These are phyloP conservation scores for Tuber borchii DNA, from an alignment of 495 filamentous ascomycete genomes.

Conservation along the genomic window DNA sequence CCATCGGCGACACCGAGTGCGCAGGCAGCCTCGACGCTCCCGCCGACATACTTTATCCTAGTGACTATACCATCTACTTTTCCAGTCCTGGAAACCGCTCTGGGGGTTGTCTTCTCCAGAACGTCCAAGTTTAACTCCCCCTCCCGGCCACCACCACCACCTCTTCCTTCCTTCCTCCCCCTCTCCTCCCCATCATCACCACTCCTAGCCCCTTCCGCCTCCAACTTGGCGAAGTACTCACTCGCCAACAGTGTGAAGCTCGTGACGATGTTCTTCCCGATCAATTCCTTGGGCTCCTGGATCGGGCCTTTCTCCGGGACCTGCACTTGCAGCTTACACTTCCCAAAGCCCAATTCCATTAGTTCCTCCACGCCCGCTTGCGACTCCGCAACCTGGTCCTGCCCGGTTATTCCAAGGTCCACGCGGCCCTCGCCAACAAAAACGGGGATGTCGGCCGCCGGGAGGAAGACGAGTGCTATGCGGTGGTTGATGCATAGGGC, in stretches of 20 bases:
- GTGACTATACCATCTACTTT: constrained; percentile 56
- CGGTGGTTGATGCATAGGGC: constrained; percentile 91
- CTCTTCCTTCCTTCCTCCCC: constrained; percentile 5
- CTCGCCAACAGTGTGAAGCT: constrained; percentile 81
- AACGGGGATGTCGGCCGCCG: constrained; percentile 91
- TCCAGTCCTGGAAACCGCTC: constrained; percentile 36
- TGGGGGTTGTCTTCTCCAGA: constrained; percentile 3
- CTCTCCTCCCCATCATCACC: constrained; percentile 9
- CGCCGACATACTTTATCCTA: constrained; percentile 84
- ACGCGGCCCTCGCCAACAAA: constrained; percentile 94
- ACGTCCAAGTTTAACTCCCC: constrained; percentile 41
- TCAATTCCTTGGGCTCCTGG: constrained; percentile 61
- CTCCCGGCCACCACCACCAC: constrained; percentile 32
- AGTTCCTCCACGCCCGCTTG: constrained; percentile 61
- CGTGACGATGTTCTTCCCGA: constrained; percentile 92
- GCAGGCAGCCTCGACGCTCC: constrained; percentile 94
- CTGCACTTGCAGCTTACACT: constrained; percentile 90
- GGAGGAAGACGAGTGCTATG: constrained; percentile 93
- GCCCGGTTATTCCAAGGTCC: constrained; percentile 88
- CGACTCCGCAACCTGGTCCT: constrained; percentile 87
- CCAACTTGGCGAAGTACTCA: constrained; percentile 73
- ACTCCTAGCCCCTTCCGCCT: constrained; percentile 43
- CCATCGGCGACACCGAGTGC: constrained; percentile 93
- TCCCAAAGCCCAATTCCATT: constrained; percentile 82
- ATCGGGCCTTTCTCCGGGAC: constrained; percentile 79